Evolutionary conservation across 2,329 filamentous ascomycete species (phyloP), one percentile per base, ranked within the genome.

Genomic region (Venturia aucupariae): DNA sequence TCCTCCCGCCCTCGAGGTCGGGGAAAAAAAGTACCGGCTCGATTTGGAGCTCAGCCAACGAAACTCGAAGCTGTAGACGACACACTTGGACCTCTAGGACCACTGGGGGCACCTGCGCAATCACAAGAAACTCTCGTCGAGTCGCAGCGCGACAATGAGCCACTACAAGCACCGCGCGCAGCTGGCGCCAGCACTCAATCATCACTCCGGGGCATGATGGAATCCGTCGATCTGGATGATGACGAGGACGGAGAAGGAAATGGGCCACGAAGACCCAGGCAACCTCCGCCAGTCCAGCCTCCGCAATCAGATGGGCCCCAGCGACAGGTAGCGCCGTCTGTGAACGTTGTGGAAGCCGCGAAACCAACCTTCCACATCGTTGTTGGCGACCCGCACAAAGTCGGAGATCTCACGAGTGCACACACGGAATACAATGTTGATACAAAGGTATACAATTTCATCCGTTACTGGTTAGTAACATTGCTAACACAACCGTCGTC

Each of bases 361-460:
- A 96, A 96, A 77, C 94, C 94, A 5, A 89, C 81, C 51, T 99
- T 97, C 76, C 81, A 90, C 61, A 97, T 99, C 71, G 86, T 84
- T 2, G 94, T 99, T 27, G 94, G 94, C 65, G 94, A 99, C 77
- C 94, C 94, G 64, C 92, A 97, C 78, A 99, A 97, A 79, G 93
- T 99, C 69, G 94, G 94, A 66, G 94, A 97, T 76, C 77, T 97
- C 74, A 97, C 94, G 10, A 96, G 90, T 75, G 96, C 92, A 68
- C 94, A 99, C 76, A 99, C 96, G 68, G 94, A 97, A 60, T 99
- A 99, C 78, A 91, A 91, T 71, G 94, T 99, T 68, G 85, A 90
- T 71, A 99, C 94, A 65, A 94, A 89, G 86, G 90, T 94, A 81
- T 66, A 75, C 65, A 69, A 62, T 22, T 38, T 42, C n/a, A n/a